Conservation (phyloP, 768 basidiomycete genomes). For the Boletellus sp. region DNA sequence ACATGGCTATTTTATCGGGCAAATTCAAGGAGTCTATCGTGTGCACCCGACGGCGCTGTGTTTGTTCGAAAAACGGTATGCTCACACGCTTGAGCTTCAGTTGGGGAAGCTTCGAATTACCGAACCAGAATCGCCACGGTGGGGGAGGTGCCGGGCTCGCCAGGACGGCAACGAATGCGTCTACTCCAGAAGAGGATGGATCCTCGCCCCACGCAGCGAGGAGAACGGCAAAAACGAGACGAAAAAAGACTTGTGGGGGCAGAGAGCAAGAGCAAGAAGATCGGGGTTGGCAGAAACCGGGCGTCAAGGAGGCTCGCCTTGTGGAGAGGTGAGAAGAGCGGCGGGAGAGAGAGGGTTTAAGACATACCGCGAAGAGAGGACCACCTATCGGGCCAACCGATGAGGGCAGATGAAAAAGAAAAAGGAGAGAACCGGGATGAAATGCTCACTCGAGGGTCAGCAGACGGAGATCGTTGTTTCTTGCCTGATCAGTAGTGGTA, state of each 20-base stretch:
- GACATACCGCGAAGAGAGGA: conserved; percentile 69
- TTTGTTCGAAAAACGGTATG: conserved; percentile 25
- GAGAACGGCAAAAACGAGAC: conserved; percentile 47
- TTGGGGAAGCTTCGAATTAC: conserved; percentile 49
- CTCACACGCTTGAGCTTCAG: conserved; percentile 22
- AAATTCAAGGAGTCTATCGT: conserved; percentile 19
- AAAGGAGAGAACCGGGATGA: conserved; percentile 19
- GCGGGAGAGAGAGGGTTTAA: conserved; percentile 6
- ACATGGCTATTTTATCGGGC: conserved; percentile 43
- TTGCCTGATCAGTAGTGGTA: conserved; percentile 75
- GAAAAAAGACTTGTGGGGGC: background rate
- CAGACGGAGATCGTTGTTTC: conserved; percentile 78
- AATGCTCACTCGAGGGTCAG: conserved; percentile 69
- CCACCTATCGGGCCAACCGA: conserved; percentile 50
- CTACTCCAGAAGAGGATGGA: conserved; percentile 52
- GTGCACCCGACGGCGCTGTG: conserved; percentile 22
- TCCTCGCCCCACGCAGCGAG: conserved; percentile 75
- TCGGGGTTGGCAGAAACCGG: conserved; percentile 4
- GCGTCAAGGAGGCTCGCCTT: conserved; percentile 81
- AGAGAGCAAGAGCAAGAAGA: conserved; percentile 11
- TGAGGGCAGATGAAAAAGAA: conserved; percentile 15
- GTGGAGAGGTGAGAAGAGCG: conserved; percentile 19
- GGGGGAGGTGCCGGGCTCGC: conserved; percentile 54
- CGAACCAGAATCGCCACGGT: conserved; percentile 78
- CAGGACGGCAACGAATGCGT: conserved; percentile 48